phyloP scores from a whole-genome alignment of 495 filamentous ascomycete genomes.

The Hyphodiscus hymeniophilus region DNA sequence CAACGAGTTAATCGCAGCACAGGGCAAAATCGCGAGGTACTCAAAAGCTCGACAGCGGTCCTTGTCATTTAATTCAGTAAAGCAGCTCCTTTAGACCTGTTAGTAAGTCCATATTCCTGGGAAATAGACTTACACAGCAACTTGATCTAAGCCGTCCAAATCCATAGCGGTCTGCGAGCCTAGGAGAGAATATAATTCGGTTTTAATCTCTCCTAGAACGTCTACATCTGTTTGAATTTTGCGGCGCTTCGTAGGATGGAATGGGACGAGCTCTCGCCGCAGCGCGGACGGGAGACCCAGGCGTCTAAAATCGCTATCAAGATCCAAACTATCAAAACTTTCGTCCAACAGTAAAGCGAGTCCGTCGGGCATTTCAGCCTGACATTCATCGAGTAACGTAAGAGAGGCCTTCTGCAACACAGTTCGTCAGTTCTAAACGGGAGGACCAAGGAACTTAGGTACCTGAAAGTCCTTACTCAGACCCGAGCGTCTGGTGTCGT shows the following conservation, averaged over 20 bases:
- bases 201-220: conserved; percentile 26
- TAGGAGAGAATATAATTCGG: conserved; percentile 28
- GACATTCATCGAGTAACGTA: conserved; percentile 8
- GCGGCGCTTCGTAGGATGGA: conserved; percentile 15
- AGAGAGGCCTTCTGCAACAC: conserved; percentile 3
- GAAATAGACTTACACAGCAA: conserved; percentile 13
- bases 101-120: conserved; percentile 7
- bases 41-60: conserved; percentile 27
- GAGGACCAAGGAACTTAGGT: background rate
- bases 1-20: conserved; percentile 32
- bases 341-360: background rate
- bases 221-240: conserved; percentile 12
- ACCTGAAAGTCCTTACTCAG: conserved; percentile 23
- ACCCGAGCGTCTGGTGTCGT: conserved; percentile 1
- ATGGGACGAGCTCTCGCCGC: background rate
- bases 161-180: conserved; percentile 23
- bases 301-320: conserved; percentile 13
- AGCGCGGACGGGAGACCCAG: conserved; percentile 5
- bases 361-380: conserved; percentile 6
- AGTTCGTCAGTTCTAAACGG: background rate
- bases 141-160: conserved; percentile 7
- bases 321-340: conserved; percentile 8
- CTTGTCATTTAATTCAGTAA: conserved; percentile 14
- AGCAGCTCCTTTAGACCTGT: conserved; percentile 8
- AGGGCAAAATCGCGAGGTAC: conserved; percentile 35